Evolutionary conservation across 1,284 basidiomycete species (phyloP), one percentile per base, ranked within the genome.

Genomic region (Pseudozyma flocculosa): DNA sequence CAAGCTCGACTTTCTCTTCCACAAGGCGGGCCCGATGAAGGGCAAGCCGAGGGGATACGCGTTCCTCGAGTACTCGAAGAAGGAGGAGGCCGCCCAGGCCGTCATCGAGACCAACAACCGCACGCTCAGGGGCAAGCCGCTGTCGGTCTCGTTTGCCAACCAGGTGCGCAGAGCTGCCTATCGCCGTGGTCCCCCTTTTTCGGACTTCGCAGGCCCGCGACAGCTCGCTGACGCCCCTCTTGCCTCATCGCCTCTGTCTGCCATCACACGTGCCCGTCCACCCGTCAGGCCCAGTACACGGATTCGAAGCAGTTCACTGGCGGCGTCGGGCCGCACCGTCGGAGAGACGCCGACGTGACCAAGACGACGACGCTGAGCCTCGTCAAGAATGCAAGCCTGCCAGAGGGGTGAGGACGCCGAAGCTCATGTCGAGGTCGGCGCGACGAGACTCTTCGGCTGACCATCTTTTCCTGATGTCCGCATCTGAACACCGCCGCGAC

Each of bases 1-100:
- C 37, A 91, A 92, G 70, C 84, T 96, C 53, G 94, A 98, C 79
- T 94, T 88, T 78, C 83, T 97, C 68, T 95, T 94, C 75, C 93
- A 98, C 83, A 96, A 94, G 80, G 82, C 86, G 0, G 94, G 94
- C 0, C 83, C 87, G 4, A 80, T 87, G 70, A 91, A 88, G 78
- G 94, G 94, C 14, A 94, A 91, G 78, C 92, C 94, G 1, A 82
- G 92, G 18, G 94, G 94, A 2, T 98, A 93, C 78, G 93, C 92
- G 0, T 98, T 97, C 69, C 81, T 98, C 30, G 91, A 96, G 80
- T 96, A 87, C 74, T 82, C 83, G 26, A 83, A 84, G 45, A 83
- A 86, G 79, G 85, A 68, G 34, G 92, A 94, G 74, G 92, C 94
- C 7, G 78, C 84, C 40, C 88, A 85, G 75, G 93, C 94, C 1